These are phyloP conservation scores for Verticillium nonalfalfae DNA, from an alignment of 2,329 filamentous ascomycete genomes.

Conservation along the genomic window DNA sequence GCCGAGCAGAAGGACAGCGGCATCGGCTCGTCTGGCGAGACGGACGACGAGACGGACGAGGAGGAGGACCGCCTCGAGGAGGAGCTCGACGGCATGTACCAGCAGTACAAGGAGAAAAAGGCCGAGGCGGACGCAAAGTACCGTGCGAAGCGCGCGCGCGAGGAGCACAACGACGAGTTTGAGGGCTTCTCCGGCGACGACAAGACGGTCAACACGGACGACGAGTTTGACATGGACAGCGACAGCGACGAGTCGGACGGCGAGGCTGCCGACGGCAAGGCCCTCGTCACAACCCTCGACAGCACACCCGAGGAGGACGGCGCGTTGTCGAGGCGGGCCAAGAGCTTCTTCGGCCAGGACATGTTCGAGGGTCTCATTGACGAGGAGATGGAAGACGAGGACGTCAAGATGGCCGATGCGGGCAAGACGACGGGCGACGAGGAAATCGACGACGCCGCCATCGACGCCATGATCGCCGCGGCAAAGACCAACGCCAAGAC, in stretches of 20 bases:
- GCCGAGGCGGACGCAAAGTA: slow-evolving; percentile 79
- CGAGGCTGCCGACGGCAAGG: slow-evolving; percentile 11
- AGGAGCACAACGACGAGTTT: slow-evolving; percentile 82
- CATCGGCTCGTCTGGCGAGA: slow-evolving; percentile 45
- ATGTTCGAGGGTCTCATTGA: slow-evolving; percentile 75
- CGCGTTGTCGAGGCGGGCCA: slow-evolving; percentile 76
- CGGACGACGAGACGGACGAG: slow-evolving; percentile 62
- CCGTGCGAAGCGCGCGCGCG: slow-evolving; percentile 76
- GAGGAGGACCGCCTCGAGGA: slow-evolving; percentile 78
- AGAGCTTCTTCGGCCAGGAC: slow-evolving; percentile 89
- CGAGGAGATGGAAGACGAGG: slow-evolving; percentile 27
- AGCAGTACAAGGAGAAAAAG: slow-evolving; percentile 74
- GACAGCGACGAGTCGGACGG: slow-evolving; percentile 22
- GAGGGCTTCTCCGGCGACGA: slow-evolving; percentile 74
- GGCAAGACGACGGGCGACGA: slow-evolving; percentile 15
- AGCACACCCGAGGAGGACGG: slow-evolving; percentile 37
- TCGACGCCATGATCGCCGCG: slow-evolving; percentile 6
- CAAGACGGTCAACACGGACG: slow-evolving; percentile 54
- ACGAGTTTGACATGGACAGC: slow-evolving; percentile 50
- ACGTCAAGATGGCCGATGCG: slow-evolving; percentile 20
- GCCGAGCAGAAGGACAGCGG: slow-evolving; percentile 52
- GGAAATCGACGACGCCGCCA: slow-evolving; percentile 6
- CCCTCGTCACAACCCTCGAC: slow-evolving; percentile 30
- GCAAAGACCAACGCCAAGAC: slow-evolving; percentile 17
- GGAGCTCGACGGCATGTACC: slow-evolving; percentile 84